phyloP scores from a whole-genome alignment of 129 eudicot genomes.

The Flaveria trinervia region DNA sequence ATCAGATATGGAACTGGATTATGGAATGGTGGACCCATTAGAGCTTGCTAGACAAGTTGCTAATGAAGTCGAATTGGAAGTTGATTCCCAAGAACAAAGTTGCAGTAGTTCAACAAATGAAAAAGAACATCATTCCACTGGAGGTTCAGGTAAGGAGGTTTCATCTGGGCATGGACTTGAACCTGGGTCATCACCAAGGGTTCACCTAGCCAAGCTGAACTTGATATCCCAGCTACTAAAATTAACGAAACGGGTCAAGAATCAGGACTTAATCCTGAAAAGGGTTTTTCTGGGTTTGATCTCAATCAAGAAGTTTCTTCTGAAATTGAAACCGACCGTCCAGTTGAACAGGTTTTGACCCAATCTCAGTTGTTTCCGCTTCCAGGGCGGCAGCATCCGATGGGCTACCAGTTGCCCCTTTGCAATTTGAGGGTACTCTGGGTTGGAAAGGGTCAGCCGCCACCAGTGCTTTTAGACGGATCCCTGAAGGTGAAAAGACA shows the following conservation, averaged over 20 bases:
- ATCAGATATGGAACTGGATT: conserved; percentile 60
- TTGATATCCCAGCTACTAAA: conserved; percentile 44
- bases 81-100: conserved; percentile 63
- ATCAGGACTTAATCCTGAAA: conserved; percentile 40
- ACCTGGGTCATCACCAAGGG: conserved; percentile 24
- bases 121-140: conserved; percentile 25
- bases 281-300: conserved; percentile 58
- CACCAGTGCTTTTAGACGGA: conserved; percentile 81
- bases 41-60: conserved; percentile 87
- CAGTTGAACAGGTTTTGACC: conserved; percentile 35
- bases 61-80: conserved; percentile 75
- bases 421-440: conserved; percentile 75
- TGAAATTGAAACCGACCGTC: conserved; percentile 38
- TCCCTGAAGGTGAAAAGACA: conserved; percentile 46
- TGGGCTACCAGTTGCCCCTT: conserved; percentile 54
- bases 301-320: conserved; percentile 59
- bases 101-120: conserved; percentile 57
- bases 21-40: conserved; percentile 72
- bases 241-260: conserved; percentile 55
- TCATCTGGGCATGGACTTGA: conserved; percentile 23
- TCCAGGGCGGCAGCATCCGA: conserved; percentile 67
- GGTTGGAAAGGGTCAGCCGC: conserved; percentile 94
- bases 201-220: conserved; percentile 39
- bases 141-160: conserved; percentile 38
- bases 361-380: conserved; percentile 77